Conservation (phyloP, 2,329 filamentous ascomycete genomes). For the Aspergillus vadensis region DNA sequence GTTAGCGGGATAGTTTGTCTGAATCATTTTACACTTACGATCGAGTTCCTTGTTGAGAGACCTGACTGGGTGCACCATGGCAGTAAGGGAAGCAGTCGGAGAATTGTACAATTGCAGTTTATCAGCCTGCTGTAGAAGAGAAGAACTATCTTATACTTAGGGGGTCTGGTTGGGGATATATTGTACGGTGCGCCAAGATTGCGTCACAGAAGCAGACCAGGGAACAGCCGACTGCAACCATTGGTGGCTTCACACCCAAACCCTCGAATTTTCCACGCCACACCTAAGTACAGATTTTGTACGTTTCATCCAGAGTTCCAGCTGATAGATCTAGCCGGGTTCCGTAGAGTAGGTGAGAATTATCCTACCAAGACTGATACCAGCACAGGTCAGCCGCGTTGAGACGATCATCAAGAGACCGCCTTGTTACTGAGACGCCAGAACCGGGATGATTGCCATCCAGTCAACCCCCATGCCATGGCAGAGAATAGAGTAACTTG, state of each 20-base stretch:
- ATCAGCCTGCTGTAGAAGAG: too few species aligned
- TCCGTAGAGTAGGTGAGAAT: too few species aligned
- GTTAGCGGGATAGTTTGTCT: background rate
- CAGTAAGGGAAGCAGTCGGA: too few species aligned
- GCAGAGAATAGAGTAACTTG: background rate
- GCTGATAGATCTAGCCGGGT: too few species aligned
- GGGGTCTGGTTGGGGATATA: background rate
- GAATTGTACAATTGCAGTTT: too few species aligned
- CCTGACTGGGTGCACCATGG: background rate
- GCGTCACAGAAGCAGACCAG: slow-evolving; percentile 4
- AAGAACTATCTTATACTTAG: too few species aligned
- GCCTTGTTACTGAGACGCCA: background rate
- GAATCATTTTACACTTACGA: background rate
- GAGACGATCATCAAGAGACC: background rate
- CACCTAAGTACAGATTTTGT: background rate
- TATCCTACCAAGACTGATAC: too few species aligned
- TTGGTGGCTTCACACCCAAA: background rate
- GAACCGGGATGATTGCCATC: background rate
- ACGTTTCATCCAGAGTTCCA: too few species aligned
- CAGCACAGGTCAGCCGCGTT: too few species aligned
- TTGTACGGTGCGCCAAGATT: background rate
- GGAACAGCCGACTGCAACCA: background rate
- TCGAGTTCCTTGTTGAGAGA: background rate
- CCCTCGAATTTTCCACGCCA: background rate
- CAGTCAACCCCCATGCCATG: background rate